These are phyloP conservation scores for Pleurotus platypus DNA, from an alignment of 768 basidiomycete genomes.

Conservation along the genomic window DNA sequence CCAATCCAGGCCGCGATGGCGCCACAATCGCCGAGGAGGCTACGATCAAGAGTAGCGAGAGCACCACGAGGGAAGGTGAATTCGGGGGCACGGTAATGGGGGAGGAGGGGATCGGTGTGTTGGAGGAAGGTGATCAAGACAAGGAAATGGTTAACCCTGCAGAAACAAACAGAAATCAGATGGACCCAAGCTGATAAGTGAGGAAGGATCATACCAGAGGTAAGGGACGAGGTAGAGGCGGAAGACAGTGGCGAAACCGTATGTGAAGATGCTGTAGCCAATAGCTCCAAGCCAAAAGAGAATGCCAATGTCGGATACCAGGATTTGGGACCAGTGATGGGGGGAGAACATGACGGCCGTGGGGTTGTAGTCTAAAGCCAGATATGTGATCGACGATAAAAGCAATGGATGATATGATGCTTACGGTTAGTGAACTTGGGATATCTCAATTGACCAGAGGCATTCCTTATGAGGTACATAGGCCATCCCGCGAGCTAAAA, in stretches of 20 bases:
- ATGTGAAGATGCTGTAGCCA: constrained; percentile 48
- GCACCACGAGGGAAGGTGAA: constrained; percentile 96
- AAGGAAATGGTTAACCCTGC: constrained; percentile 89
- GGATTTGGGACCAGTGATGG: constrained; percentile 70
- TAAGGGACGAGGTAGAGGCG: constrained; percentile 85
- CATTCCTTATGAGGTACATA: constrained; percentile 75
- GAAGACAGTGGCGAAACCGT: constrained; percentile 71
- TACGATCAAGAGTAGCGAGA: constrained; percentile 86
- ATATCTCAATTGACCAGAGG: constrained; percentile 83
- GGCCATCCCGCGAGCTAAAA: constrained; percentile 80
- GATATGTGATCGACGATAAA: background rate
- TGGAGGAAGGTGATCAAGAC: constrained; percentile 97
- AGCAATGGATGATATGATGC: constrained; percentile 24
- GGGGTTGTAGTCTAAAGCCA: constrained; percentile 66
- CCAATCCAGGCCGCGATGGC: constrained; percentile 83
- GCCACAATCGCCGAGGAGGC: constrained; percentile 74
- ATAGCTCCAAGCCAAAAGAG: constrained; percentile 66
- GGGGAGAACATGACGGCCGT: constrained; percentile 77
- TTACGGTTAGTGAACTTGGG: constrained; percentile 76
- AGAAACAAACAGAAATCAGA: background rate
- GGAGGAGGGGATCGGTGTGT: constrained; percentile 93
- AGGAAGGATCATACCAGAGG: constrained; percentile 53
- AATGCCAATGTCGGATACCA: constrained; percentile 83
- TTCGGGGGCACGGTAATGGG: constrained; percentile 85
- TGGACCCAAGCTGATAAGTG: background rate